Percentiles rank a stretch among this genome's conserved stretches.
phyloP scores from a whole-genome alignment of 495 filamentous ascomycete species.

The Neurospora hispaniola region DNA sequence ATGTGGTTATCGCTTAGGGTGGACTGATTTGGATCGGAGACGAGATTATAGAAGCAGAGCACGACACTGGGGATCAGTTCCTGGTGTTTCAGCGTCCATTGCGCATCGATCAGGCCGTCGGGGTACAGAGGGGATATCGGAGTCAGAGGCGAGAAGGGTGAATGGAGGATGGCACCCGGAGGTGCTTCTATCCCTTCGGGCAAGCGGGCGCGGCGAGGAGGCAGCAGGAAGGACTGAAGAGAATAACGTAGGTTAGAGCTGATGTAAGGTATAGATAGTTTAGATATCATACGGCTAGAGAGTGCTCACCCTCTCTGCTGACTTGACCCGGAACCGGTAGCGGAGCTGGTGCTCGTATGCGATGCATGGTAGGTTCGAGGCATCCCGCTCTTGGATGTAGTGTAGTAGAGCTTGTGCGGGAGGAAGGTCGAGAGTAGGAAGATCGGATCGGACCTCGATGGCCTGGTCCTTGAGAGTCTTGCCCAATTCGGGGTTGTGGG shows the following conservation, averaged over 20 bases:
- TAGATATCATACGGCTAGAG: not conserved
- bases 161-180: conserved; percentile 54
- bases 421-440: conserved; percentile 52
- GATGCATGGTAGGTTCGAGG: conserved; percentile 50
- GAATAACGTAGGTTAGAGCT: not conserved
- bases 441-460: conserved; percentile 52
- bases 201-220: conserved; percentile 39
- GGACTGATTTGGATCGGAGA: conserved; percentile 55
- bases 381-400: conserved; percentile 58
- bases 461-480: conserved; percentile 48
- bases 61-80: conserved; percentile 67
- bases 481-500: conserved; percentile 26
- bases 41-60: conserved; percentile 62
- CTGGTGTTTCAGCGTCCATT: conserved; percentile 83
- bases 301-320: conserved; percentile 63
- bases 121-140: conserved; percentile 72
- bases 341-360: conserved; percentile 31
- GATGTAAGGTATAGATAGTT: no score
- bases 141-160: conserved; percentile 77
- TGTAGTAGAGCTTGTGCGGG: conserved; percentile 55
- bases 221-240: conserved; percentile 38
- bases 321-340: conserved; percentile 53
- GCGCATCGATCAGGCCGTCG: conserved; percentile 70
- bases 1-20: conserved; percentile 75
- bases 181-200: conserved; percentile 36